Conservation (phyloP, 2,329 filamentous ascomycete genomes). For the Xylariaceae sp. region DNA sequence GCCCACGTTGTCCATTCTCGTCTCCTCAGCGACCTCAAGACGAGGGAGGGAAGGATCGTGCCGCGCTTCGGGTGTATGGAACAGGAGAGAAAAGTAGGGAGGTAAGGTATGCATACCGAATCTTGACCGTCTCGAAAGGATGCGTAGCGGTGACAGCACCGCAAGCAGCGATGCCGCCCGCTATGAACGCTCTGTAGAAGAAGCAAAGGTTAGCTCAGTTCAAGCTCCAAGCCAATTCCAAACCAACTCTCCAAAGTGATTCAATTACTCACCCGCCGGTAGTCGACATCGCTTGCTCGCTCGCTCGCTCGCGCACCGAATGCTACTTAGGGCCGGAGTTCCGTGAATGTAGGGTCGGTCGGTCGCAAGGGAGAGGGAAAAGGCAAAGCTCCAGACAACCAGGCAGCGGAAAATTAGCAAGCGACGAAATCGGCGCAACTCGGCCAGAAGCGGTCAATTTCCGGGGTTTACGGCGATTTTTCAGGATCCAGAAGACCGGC, state of each 20-base stretch:
- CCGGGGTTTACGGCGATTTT: slow-evolving; percentile 5
- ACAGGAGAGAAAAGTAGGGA: neutral
- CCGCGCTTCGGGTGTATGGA: neutral
- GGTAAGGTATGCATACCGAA: slow-evolving; percentile 58
- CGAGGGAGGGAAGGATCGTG: neutral
- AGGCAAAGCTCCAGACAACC: neutral
- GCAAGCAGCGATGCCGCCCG: slow-evolving; percentile 93
- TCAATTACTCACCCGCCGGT: slow-evolving; percentile 26
- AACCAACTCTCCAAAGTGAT: too few relatives aligned
- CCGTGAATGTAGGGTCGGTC: neutral
- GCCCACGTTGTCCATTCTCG: too few relatives aligned
- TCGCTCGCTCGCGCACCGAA: slow-evolving; percentile 15
- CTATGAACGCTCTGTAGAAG: slow-evolving; percentile 84
- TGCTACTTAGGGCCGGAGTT: neutral
- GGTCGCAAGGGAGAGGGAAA: neutral
- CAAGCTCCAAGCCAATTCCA: too few relatives aligned
- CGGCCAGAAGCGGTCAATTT: slow-evolving; percentile 17
- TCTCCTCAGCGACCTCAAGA: too few relatives aligned
- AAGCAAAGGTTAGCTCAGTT: too few relatives aligned
- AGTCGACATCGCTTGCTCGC: slow-evolving; percentile 27
- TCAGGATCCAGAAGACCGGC: slow-evolving; percentile 5
- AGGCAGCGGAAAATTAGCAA: neutral
- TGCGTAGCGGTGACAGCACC: slow-evolving; percentile 97
- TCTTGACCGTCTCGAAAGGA: slow-evolving; percentile 98
- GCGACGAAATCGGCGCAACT: slow-evolving; percentile 1